Evolutionary conservation across 73 alveolate genomes (phyloP), one percentile per base, ranked within the genome.

Genomic region (Effrenium voratum): DNA sequence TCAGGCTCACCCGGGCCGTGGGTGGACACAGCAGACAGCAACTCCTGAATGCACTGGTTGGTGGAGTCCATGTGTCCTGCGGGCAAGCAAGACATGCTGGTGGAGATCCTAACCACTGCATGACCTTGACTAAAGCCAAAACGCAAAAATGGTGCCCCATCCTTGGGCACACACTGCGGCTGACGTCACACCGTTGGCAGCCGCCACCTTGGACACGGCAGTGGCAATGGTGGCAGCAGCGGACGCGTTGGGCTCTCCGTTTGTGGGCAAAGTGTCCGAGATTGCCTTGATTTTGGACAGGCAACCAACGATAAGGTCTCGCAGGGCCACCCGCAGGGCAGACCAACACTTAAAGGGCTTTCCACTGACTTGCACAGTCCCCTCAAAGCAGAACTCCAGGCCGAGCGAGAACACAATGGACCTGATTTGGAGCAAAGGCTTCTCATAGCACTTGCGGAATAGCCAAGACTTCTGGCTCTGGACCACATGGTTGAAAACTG

Each of bases 301-400:
- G 84, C 84, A 73, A n/a, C 32, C 5, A 4, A 73, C 84, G 28
- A 73, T 38, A 15, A 73, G 50, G 5, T 73, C 84, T 5, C 84
- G 84, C 16, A 73, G 84, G 5, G 13, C 84, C 30, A 6, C 84
- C 26, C 84, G 84, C 30, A 73, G 30, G 24, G 84, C 24, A 4
- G 52, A n/a, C 84, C 84, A 73, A 32, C 50, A 26, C 84, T 73
- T 73, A 49, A 26, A 73, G 52, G 15, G 22, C 50, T 73, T 73
- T 8, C 50, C 40, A 49, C 32, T 73, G 47, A 73, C 84, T 73
- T 32, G 32, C 32, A 26, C 84, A 6, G 36, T 8, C 66, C 66
- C 66, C 19, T 10, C 66, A 73, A 73, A 73, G 84, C 84, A 73
- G 40, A 73, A 73, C 84, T 73, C 84, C 36, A 73, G 50, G 13